Conservation (phyloP, 208 protist species). For the Herpetomonas muscarum region DNA sequence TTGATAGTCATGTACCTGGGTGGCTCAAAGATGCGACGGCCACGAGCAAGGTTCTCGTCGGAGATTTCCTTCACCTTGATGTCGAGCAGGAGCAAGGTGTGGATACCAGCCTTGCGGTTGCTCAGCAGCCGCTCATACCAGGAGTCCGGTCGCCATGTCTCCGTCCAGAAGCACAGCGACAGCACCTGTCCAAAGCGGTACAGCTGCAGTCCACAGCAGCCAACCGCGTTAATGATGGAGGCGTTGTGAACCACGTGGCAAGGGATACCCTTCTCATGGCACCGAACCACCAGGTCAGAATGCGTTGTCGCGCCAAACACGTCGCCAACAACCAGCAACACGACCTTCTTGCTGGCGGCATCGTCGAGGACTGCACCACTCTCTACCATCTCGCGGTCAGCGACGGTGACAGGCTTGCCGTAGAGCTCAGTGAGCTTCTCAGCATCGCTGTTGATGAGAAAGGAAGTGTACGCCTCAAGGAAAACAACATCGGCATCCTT, state of each 20-base stretch:
- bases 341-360: constrained; percentile 88
- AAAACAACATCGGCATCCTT: constrained; percentile 92
- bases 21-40: constrained; percentile 95
- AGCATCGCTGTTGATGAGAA: constrained; percentile 88
- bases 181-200: constrained; percentile 98
- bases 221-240: constrained; percentile 99
- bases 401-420: constrained; percentile 86
- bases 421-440: constrained; percentile 87
- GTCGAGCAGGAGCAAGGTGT: constrained; percentile 98
- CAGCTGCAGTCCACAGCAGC: constrained; percentile 98
- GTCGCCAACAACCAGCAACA: constrained; percentile 99
- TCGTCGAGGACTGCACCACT: constrained; percentile 89
- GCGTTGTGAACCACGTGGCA: constrained; percentile 98
- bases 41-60: constrained; percentile 94
- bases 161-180: constrained; percentile 97
- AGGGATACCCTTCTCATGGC: constrained; percentile 79
- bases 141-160: constrained; percentile 95
- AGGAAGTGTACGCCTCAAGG: constrained; percentile 99
- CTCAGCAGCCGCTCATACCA: constrained; percentile 96
- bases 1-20: constrained; percentile 99
- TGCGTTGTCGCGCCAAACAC: constrained; percentile 99
- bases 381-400: constrained; percentile 97
- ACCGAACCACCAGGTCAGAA: constrained; percentile 96
- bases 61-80: constrained; percentile 99
- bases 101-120: constrained; percentile 92